A percentile compares a stretch with the other conserved stretches of the same genome.
Conservation (phyloP, 371 early-diverging fungal species). For the Mucor irregularis region DNA sequence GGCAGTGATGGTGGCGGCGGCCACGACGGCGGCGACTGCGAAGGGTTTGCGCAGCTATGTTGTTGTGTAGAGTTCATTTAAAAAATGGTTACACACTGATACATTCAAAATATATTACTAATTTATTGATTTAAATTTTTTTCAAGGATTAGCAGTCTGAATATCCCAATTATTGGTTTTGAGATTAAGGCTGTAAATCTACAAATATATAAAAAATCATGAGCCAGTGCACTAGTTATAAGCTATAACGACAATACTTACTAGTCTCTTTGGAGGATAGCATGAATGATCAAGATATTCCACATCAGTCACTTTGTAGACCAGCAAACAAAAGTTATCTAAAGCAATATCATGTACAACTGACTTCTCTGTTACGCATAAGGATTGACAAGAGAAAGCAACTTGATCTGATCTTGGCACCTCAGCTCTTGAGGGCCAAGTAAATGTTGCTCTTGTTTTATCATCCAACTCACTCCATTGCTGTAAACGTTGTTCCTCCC, state of each 20-base stretch:
- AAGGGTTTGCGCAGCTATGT: too few species aligned
- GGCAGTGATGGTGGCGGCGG: too few species aligned
- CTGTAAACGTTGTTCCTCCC: slow-evolving; percentile 65
- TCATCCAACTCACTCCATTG: slow-evolving; percentile 62
- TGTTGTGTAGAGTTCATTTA: too few species aligned
- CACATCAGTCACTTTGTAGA: slow-evolving; percentile 67
- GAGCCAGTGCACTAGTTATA: too few species aligned
- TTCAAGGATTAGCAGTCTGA: slow-evolving; percentile 13
- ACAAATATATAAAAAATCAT: background rate
- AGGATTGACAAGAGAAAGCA: slow-evolving; percentile 57
- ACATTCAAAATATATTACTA: too few species aligned
- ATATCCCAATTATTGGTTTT: slow-evolving; percentile 5
- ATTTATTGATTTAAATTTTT: background rate
- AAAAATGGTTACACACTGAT: background rate
- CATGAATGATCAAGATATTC: slow-evolving; percentile 57
- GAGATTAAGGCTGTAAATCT: background rate
- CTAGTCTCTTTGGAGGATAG: slow-evolving; percentile 56
- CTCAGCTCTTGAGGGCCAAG: slow-evolving; percentile 75
- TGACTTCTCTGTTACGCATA: slow-evolving; percentile 37
- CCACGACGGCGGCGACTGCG: too few species aligned
- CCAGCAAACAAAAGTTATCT: slow-evolving; percentile 75
- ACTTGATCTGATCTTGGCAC: slow-evolving; percentile 42
- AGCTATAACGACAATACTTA: too few species aligned
- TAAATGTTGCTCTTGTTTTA: slow-evolving; percentile 59
- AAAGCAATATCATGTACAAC: slow-evolving; percentile 68